Base-by-base conservation (phyloP, 2,329 filamentous ascomycete species). In the Akanthomyces lecanii region DNA sequence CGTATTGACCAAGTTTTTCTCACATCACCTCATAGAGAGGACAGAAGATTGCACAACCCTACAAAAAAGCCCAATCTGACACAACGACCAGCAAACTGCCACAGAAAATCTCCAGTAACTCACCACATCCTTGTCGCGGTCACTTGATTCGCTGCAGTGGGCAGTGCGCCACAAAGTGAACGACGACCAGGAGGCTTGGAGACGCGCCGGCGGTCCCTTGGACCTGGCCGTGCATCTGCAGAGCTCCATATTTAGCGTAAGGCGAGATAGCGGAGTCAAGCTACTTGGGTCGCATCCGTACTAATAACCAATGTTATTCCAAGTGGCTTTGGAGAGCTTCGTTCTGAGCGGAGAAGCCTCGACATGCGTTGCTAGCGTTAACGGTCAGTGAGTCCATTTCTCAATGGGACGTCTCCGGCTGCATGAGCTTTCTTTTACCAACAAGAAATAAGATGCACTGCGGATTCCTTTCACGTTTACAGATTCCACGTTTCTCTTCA, bases 141-240 rank as follows among this genome's bases (percentile, higher is more conserved):
- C 57, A 60, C 33, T 60, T 60, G 57, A 60, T 52, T 60, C 33
- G 57, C 47, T 51, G 57, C 47, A 60, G 23, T 18, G 10, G 45
- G 8, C 33, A n/a, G 45, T 30, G n/a, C 57, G 57, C 57, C 57
- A 60, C 57, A 40, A 5, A 36, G n/a, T 30, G 47, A 50, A 50
- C 47, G 16, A 50, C 42, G n/a, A 47, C 40, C 25, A 33, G 7
- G 8, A 57, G 28, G 28, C 54, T 44, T 45, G 28, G n/a, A 36
- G 55, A 58, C 54, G 40, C 36, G 45, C 45, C 8, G 33, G 25
- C 21, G 45, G 54, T 33, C 53, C 53, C 54, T 50, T 30, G 56
- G 10, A 53, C 47, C 28, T 47, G 44, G 44, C n/a, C 57, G 16
- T 30, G 47, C 47, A 52, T 33, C 47, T 60, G 36, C 42, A 25